These are phyloP conservation scores for Botrytis cinerea DNA, from an alignment of 2,329 filamentous ascomycete species.

Conservation along the genomic window DNA sequence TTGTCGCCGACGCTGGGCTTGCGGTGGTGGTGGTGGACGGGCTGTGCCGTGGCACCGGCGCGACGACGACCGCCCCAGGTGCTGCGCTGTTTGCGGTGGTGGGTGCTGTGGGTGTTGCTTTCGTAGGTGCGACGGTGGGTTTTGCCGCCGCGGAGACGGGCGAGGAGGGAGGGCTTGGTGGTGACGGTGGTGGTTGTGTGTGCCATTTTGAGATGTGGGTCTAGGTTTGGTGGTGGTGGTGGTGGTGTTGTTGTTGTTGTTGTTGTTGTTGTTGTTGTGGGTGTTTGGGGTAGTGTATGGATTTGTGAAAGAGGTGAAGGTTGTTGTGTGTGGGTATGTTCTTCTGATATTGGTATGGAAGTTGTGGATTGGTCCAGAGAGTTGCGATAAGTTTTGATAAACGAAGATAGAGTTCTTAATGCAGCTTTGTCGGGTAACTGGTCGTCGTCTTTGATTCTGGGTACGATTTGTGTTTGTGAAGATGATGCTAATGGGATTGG, in stretches of 20 bases:
- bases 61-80: slow-evolving; percentile 1
- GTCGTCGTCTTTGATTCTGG: not conserved
- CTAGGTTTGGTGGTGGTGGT: not conserved
- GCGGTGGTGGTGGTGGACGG: not conserved
- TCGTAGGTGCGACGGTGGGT: slow-evolving; percentile 17
- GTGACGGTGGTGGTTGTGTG: slow-evolving; percentile 24
- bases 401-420: slow-evolving; percentile 19
- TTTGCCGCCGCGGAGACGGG: slow-evolving; percentile 18
- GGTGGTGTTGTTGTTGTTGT: slow-evolving; percentile 1
- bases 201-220: not conserved
- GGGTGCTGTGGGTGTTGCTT: not conserved
- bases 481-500: not conserved
- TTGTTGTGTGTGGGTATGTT: not conserved
- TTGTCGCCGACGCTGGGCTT: slow-evolving; percentile 66
- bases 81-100: not conserved
- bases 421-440: slow-evolving; percentile 7
- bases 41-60: not conserved
- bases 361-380: not conserved
- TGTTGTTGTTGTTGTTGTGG: not conserved
- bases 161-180: slow-evolving; percentile 5
- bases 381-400: slow-evolving; percentile 7
- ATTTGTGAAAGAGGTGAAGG: not conserved
- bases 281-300: not conserved
- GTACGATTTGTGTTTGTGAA: slow-evolving; percentile 3
- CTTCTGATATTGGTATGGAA: not conserved